Evolutionary conservation across 2,329 filamentous ascomycete genomes (phyloP), one percentile per base, ranked within the genome.

Genomic region (Penicillium sp.): DNA sequence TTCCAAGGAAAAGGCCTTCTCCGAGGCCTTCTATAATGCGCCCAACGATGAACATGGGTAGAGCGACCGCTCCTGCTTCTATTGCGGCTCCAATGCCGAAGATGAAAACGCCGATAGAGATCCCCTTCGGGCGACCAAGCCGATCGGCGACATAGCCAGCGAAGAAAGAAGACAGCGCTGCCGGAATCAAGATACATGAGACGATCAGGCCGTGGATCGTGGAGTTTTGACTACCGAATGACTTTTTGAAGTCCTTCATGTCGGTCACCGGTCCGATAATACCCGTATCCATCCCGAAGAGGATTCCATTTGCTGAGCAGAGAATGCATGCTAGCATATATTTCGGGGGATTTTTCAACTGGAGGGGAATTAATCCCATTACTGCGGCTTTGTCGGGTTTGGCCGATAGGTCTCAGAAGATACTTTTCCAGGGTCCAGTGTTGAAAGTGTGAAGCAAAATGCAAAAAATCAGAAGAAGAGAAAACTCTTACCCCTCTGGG

Each of bases 101-200:
- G 0, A 85, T 74, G 1, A 81, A 64, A 1, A 79, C 70, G 0
- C 84, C 83, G 3, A 83, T 77, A 17, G 76, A 74, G 25, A 84
- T 81, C 0, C 78, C 76, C 17, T 72, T 73, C 0, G 81, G 73
- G 12, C 84, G 76, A 0, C 85, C 85, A 6, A 82, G 77, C 61
- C 68, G 75, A 63, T 81, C 81, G 6, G 77, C 81, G 3, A 87
- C 75, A 59, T 82, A 77, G 0, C 86, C 80, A 0, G 82, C 83
- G 56, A 86, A 82, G 37, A 87, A 74, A 0, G 84, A 84, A 1
- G 84, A 81, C 12, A 86, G 67, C 0, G 80, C 80, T 6, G 83
- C 85, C 0, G 84, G 81, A 31, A 88, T 76, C 49, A 87, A 72
- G 54, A 88, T 83, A 2, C 79, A 78, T 0, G 85, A 86, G 4